These are phyloP conservation scores for Delonix regia DNA, from an alignment of 306 rosid genomes.

Conservation along the genomic window DNA sequence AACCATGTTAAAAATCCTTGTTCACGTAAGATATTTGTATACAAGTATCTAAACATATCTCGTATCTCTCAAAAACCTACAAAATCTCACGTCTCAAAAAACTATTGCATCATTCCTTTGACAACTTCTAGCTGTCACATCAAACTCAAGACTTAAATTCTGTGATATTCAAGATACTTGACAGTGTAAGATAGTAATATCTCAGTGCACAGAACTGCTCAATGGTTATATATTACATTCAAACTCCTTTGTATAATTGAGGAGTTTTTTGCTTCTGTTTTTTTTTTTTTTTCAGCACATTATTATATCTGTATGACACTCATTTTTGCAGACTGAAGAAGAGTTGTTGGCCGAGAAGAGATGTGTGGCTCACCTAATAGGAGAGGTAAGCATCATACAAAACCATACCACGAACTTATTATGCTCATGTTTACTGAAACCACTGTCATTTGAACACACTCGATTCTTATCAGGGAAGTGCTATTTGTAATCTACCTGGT, in stretches of 20 bases:
- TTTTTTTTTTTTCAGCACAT: too few species aligned
- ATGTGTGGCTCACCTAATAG: conserved; percentile 21
- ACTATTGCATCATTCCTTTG: background rate
- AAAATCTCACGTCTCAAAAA: background rate
- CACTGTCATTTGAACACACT: background rate
- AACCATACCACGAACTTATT: background rate
- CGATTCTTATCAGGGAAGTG: background rate
- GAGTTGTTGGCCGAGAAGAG: conserved; percentile 14
- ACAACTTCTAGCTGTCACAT: background rate
- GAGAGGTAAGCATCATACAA: background rate
- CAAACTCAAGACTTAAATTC: background rate
- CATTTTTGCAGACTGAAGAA: background rate
- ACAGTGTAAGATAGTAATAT: too few species aligned
- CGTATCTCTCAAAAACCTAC: background rate
- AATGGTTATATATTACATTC: background rate
- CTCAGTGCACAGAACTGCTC: too few species aligned
- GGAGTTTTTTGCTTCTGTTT: too few species aligned
- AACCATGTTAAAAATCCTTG: background rate
- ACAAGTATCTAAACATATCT: background rate
- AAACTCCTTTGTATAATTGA: background rate
- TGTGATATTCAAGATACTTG: background rate
- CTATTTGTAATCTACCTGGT: conserved; percentile 2
- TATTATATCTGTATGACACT: background rate
- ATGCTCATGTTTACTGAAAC: background rate
- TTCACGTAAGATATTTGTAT: background rate